phyloP scores from a whole-genome alignment of 1,284 basidiomycete genomes.

The Malassezia brasiliensis region DNA sequence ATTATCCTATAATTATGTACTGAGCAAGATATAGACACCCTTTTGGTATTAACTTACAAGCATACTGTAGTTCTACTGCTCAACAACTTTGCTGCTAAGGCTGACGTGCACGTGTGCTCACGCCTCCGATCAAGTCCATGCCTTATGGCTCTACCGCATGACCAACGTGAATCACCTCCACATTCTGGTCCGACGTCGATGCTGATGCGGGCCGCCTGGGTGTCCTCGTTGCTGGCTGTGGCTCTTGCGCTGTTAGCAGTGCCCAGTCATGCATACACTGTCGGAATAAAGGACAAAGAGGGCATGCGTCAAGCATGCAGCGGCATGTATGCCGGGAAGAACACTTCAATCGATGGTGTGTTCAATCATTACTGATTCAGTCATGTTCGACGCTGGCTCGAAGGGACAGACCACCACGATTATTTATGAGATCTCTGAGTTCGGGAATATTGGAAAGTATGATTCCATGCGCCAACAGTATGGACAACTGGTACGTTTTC shows the following conservation, averaged over 20 bases:
- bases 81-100: too few species aligned
- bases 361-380: conserved; percentile 50
- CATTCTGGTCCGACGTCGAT: neutral
- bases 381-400: conserved; percentile 67
- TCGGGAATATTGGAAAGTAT: conserved; percentile 64
- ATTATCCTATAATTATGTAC: too few species aligned
- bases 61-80: too few species aligned
- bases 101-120: too few species aligned
- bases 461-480: conserved; percentile 21
- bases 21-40: too few species aligned
- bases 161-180: neutral
- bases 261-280: conserved; percentile 22
- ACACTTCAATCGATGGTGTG: conserved; percentile 74
- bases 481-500: conserved; percentile 1
- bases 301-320: conserved; percentile 70
- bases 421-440: conserved; percentile 89
- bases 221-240: neutral
- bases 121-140: neutral
- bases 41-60: too few species aligned
- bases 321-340: conserved; percentile 76
- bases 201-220: neutral
- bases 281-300: conserved; percentile 54
- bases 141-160: neutral
- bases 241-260: neutral
- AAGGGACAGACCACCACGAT: conserved; percentile 85